Percentiles rank a stretch among this genome's conserved stretches.
Evolutionary conservation across 169 alveolate genomes (phyloP).

Genomic region (Babesia divergens): DNA sequence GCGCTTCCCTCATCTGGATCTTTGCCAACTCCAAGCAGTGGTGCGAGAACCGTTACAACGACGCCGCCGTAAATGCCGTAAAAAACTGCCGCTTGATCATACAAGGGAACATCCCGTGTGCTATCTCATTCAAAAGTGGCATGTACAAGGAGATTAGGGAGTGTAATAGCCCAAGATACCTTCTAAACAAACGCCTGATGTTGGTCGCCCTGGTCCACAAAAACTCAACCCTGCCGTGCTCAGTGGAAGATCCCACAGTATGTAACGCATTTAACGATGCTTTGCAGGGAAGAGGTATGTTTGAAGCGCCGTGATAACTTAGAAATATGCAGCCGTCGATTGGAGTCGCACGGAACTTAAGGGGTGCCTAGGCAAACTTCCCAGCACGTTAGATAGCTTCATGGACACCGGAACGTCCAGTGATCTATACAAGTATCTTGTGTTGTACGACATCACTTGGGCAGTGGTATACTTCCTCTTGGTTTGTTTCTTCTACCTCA

Average conservation of each 20-base stretch:
- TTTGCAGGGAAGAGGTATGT: constrained; percentile 24
- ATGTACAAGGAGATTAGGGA: constrained; percentile 46
- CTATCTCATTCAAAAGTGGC: constrained; percentile 1
- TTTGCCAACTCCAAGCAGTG: constrained; percentile 57
- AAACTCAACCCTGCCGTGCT: constrained; percentile 18
- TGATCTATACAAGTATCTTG: constrained; percentile 57
- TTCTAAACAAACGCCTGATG: constrained; percentile 38
- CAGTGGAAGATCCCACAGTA: constrained; percentile 47
- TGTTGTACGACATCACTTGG: constrained; percentile 48
- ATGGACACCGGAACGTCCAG: constrained; percentile 42
- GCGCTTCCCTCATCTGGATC: constrained; percentile 47
- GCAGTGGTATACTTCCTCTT: constrained; percentile 35
- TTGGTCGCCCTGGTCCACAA: constrained; percentile 40
- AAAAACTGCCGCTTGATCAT: constrained; percentile 50
- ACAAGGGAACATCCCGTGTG: constrained; percentile 29
- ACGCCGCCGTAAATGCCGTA: constrained; percentile 62
- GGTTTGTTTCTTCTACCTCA: constrained; percentile 49
- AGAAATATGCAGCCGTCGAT: constrained; percentile 7
- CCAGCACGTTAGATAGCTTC: constrained; percentile 29
- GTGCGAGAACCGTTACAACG: constrained; percentile 54
- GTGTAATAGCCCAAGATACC: constrained; percentile 55
- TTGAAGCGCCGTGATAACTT: background rate
- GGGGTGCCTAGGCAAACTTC: constrained; percentile 55
- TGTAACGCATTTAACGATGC: constrained; percentile 57
- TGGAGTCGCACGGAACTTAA: constrained; percentile 32